Conservation (phyloP, 2,329 filamentous ascomycete species). For the Fusarium solani-melongenae region DNA sequence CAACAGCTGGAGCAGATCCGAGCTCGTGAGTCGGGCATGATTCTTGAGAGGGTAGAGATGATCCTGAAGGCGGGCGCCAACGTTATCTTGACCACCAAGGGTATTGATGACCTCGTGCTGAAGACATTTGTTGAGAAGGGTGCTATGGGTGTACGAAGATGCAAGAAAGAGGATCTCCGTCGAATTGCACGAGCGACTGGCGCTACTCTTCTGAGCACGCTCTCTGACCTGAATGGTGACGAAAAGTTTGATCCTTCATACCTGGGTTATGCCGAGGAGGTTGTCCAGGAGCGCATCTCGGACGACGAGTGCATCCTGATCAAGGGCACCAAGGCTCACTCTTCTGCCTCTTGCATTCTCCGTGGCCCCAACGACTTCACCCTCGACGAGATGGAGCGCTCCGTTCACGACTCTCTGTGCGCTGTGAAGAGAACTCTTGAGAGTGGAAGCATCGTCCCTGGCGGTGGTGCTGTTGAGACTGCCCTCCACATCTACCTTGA, state of each 20-base stretch:
- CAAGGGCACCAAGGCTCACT: slow-evolving; percentile 94
- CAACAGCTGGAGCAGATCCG: slow-evolving; percentile 98
- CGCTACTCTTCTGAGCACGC: slow-evolving; percentile 89
- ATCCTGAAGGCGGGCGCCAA: slow-evolving; percentile 98
- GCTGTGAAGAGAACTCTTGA: slow-evolving; percentile 97
- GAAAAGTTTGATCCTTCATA: slow-evolving; percentile 94
- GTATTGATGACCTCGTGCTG: slow-evolving; percentile 94
- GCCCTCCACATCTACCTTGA: slow-evolving; percentile 98
- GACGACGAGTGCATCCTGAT: slow-evolving; percentile 98
- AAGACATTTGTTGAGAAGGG: slow-evolving; percentile 96
- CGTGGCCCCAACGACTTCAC: slow-evolving; percentile 96
- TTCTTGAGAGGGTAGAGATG: slow-evolving; percentile 94
- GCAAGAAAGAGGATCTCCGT: slow-evolving; percentile 98
- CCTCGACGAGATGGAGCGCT: slow-evolving; percentile 99
- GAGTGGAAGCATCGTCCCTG: slow-evolving; percentile 95
- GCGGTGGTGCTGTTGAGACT: slow-evolving; percentile 97
- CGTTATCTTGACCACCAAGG: slow-evolving; percentile 96
- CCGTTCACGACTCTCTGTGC: slow-evolving; percentile 94
- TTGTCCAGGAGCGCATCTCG: slow-evolving; percentile 97
- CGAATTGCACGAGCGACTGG: slow-evolving; percentile 97
- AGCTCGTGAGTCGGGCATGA: slow-evolving; percentile 89
- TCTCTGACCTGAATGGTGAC: slow-evolving; percentile 97
- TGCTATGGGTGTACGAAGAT: slow-evolving; percentile 94
- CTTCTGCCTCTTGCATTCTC: slow-evolving; percentile 94
- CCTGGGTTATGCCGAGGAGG: slow-evolving; percentile 92